Base-by-base conservation (phyloP, 2,329 filamentous ascomycete genomes). In the Pseudogymnoascus sp. region DNA sequence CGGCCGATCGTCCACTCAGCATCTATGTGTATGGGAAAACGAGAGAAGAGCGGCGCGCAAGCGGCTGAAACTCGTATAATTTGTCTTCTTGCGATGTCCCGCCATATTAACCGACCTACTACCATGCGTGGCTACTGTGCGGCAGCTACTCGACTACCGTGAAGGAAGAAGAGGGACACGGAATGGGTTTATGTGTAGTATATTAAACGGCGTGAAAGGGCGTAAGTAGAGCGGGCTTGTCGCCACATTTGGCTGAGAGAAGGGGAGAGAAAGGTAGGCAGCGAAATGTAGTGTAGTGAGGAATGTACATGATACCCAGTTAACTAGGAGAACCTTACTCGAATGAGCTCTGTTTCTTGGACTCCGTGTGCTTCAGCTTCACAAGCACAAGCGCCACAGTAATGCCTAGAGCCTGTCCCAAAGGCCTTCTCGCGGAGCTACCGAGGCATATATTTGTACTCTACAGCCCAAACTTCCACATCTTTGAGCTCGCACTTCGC, bases 301-400 rank as follows among this genome's bases (percentile, higher is more conserved):
- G 48, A 54, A 54, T 54, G 48, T 54, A 54, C 48, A 54, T 54
- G 48, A 54, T 54, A 54, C 48, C 48, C 48, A 54, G 48, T 54
- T 54, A 54, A 16, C 25, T 8, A 54, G 4, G n/a, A 54, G 48
- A 54, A 11, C 25, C 25, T 31, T 31, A 31, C 48, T 54, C 48
- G 7, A 31, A 54, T 6, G 10, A 31, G 7, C 8, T 19, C n/a
- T 19, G n/a, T 54, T 31, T 19, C 14, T 19, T 31, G 4, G 4
- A 8, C 1, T 7, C 7, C 8, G n/a, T 54, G 4, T 3, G 6
- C 23, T 48, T 25, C 13, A 8, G 6, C 6, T 48, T 45, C 43
- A 23, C 1, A 3, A 11, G 45, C 14, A 51, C 14, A 8, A 16
- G 23, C 14, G 3, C 14, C 10, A 6, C 4, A 28, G 6, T 28